phyloP scores from a whole-genome alignment of 805 yeast species.

The Kuraishia molischiana region DNA sequence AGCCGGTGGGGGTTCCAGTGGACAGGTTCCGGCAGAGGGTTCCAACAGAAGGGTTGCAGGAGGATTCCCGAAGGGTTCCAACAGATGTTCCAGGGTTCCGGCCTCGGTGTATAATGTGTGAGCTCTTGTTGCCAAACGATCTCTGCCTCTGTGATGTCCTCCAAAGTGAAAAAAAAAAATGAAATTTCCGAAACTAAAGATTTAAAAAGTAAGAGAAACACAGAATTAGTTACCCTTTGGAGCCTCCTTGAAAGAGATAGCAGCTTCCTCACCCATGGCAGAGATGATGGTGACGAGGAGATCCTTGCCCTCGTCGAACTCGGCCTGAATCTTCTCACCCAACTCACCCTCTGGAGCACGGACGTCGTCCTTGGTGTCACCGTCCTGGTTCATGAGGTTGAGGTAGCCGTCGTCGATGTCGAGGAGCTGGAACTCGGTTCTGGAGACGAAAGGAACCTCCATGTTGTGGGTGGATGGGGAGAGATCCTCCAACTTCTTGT shows the following conservation, averaged over 20 bases:
- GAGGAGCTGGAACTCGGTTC: constrained; percentile 94
- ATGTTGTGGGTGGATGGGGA: constrained; percentile 99
- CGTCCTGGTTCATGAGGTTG: constrained; percentile 92
- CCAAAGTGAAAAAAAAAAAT: background rate
- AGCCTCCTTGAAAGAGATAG: constrained; percentile 97
- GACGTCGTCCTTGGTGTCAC: constrained; percentile 99
- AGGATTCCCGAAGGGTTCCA: too few species aligned
- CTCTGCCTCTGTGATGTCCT: background rate
- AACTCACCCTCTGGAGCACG: constrained; percentile 96
- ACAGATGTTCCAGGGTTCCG: too few species aligned
- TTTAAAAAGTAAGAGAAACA: too few species aligned
- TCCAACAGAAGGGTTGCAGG: too few species aligned
- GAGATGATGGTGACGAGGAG: constrained; percentile 92
- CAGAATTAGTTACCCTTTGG: too few species aligned
- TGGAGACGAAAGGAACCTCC: constrained; percentile 97
- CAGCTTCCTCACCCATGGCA: constrained; percentile 99
- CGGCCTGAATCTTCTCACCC: constrained; percentile 86
- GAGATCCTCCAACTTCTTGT: constrained; percentile 98
- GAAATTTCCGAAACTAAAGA: background rate
- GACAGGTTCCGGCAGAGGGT: too few species aligned
- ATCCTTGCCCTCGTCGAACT: constrained; percentile 97
- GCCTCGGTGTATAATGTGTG: too few species aligned
- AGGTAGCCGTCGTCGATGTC: constrained; percentile 98
- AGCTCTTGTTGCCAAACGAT: too few species aligned
- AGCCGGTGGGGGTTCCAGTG: too few species aligned